Base-by-base conservation (phyloP, 176 grass and related monocot species). In the Oryza longistaminata region DNA sequence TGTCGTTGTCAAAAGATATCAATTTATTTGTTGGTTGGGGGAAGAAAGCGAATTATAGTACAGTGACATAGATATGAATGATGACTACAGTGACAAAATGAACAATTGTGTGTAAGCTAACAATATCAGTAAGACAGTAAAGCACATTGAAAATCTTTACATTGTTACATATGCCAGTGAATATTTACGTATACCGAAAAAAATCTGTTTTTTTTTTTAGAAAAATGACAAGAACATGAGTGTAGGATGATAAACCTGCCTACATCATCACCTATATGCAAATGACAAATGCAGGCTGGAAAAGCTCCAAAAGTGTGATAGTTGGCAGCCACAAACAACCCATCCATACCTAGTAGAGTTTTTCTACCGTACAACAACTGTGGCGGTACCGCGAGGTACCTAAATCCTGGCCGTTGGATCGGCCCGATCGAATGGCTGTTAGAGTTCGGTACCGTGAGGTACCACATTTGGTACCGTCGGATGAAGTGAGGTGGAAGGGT, bases 271-370 rank as follows among this genome's bases (percentile, higher is more conserved):
- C 5, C 15, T 55, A 16, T 11, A 8, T 55, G 16, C 9, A 75
- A 53, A 11, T 35, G 73, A 58, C 16, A 55, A 10, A 34, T n/a
- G 21, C 27, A 11, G 27, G 5, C 7, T 0, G 46, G 6, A 3
- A 3, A 33, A 35, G 11, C 17, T 0, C 33, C 17, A 19, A 69
- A 69, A 21, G 66, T 16, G 33, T 35, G 66, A 15, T 39, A n/a
- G 68, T 70, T 70, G 5, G 68, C 21, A 55, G 29, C 73, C 49
- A 13, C 48, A 76, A 55, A 33, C 9, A 14, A 7, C 9, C 0
- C 29, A 76, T n/a, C 73, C 48, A 76, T 37, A 58, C 49, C 27
- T 13, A 55, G 72, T 75, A n/a, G n/a, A n/a, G n/a, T n/a, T n/a
- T n/a, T n/a, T n/a, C n/a, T n/a, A n/a, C n/a, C n/a, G n/a, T n/a